Evolutionary conservation across 169 alveolate genomes (phyloP), one percentile per base, ranked within the genome.

Genomic region (Plasmodium knowlesi): DNA sequence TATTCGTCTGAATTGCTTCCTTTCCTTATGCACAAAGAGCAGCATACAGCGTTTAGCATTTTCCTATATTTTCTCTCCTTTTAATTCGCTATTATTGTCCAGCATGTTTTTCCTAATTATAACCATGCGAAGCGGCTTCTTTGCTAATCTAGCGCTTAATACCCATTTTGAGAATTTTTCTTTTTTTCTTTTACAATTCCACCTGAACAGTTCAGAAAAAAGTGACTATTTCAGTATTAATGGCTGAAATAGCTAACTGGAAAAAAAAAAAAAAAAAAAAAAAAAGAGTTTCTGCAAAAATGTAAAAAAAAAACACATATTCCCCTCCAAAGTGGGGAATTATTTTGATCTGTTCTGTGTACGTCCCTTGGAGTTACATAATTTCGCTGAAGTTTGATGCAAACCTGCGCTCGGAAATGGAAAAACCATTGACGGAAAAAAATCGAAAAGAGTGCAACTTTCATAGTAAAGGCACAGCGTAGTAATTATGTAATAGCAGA

Each of bases 171-270:
- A 67, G 76, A 67, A 67, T 67, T 67, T 67, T 67, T 67, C 12
- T 50, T 50, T 50, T 50, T 50, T 50, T 50, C 16, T 12, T 50
- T 50, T 50, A 22, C 19, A 16, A 67, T 22, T 22, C 22, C 76
- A n/a, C 76, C 76, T 67, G 76, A 67, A 67, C 76, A 67, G 76
- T 67, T 67, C 76, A 67, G 34, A 67, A 67, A 67, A 67, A 67
- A 22, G 30, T 25, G 14, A 22, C n/a, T 67, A 67, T 67, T 22
- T 67, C 37, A 9, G 76, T 28, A n/a, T n/a, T 67, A 67, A 28
- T 67, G 37, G 76, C 37, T 25, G n/a, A 67, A 67, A 67, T 67
- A 25, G 41, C 41, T 67, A 28, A 67, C 76, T 67, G 76, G 76
- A 28, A 67, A 67, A 67, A 61, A 61, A 61, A 67, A 67, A 67